These are phyloP conservation scores for Blakeslea trispora DNA, from an alignment of 371 early-diverging fungal genomes.

Conservation along the genomic window DNA sequence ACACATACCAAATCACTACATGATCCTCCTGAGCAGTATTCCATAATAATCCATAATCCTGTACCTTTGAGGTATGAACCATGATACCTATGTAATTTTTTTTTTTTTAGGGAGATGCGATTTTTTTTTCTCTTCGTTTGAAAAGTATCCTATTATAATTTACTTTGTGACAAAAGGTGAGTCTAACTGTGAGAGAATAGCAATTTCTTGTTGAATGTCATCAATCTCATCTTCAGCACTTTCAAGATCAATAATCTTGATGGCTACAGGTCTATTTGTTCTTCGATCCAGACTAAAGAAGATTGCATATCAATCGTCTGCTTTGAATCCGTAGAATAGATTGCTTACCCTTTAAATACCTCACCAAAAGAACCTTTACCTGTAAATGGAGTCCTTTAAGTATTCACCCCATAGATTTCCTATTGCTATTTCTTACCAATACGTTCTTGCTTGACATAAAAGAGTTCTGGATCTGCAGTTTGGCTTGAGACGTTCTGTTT, in stretches of 20 bases:
- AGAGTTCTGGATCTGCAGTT: slow-evolving; percentile 60
- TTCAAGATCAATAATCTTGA: slow-evolving; percentile 92
- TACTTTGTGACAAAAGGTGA: slow-evolving; percentile 90
- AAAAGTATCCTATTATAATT: background rate
- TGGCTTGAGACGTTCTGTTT: slow-evolving; percentile 36
- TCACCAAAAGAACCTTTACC: slow-evolving; percentile 93
- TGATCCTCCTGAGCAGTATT: slow-evolving; percentile 90
- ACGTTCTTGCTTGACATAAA: slow-evolving; percentile 67
- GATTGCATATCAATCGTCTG: background rate
- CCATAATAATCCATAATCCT: slow-evolving; percentile 93
- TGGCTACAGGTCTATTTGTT: slow-evolving; percentile 82
- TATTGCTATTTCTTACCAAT: slow-evolving; percentile 53
- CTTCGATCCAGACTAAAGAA: slow-evolving; percentile 69
- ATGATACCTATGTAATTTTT: slow-evolving; percentile 59
- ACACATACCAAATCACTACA: slow-evolving; percentile 80
- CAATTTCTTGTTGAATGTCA: slow-evolving; percentile 97
- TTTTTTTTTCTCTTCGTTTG: background rate
- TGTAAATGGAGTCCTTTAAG: slow-evolving; percentile 28
- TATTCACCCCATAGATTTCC: background rate
- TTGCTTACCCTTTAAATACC: slow-evolving; percentile 83
- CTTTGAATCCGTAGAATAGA: no score
- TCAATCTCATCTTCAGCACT: slow-evolving; percentile 97
- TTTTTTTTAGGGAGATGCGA: slow-evolving; percentile 15
- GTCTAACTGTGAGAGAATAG: slow-evolving; percentile 92
- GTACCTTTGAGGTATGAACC: slow-evolving; percentile 83